Conservation (phyloP, 306 rosid genomes). For the Lithocarpus polystachyus region DNA sequence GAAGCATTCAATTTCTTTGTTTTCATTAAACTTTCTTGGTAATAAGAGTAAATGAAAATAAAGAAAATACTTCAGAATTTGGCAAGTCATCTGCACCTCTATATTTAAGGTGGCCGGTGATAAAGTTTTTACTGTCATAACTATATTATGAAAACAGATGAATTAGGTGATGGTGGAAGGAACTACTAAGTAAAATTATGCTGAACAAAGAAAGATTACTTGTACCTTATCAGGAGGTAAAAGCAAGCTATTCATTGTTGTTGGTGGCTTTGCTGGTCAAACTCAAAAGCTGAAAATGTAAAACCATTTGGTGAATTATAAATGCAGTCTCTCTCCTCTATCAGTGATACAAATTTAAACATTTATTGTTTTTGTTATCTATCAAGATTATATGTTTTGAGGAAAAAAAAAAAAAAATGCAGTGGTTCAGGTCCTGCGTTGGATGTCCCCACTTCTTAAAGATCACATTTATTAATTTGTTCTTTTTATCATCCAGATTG, state of each 20-base stretch:
- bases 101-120: constrained; percentile 15
- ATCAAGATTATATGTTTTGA: too few relatives aligned
- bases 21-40: neutral
- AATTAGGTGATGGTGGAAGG: neutral
- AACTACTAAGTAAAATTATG: neutral
- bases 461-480: too few relatives aligned
- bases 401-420: too few relatives aligned
- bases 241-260: neutral
- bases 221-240: neutral
- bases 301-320: too few relatives aligned
- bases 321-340: too few relatives aligned
- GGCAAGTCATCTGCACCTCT: neutral
- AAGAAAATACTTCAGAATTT: constrained; percentile 11
- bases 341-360: too few relatives aligned
- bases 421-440: too few relatives aligned
- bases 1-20: neutral
- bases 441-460: too few relatives aligned
- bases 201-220: neutral
- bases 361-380: too few relatives aligned
- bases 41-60: constrained; percentile 12
- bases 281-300: too few relatives aligned
- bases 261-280: neutral
- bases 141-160: neutral
- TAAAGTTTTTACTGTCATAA: neutral
- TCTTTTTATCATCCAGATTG: too few relatives aligned